phyloP scores from a whole-genome alignment of 352 stramenopile genomes.

The Thalassiosira oceanica region DNA sequence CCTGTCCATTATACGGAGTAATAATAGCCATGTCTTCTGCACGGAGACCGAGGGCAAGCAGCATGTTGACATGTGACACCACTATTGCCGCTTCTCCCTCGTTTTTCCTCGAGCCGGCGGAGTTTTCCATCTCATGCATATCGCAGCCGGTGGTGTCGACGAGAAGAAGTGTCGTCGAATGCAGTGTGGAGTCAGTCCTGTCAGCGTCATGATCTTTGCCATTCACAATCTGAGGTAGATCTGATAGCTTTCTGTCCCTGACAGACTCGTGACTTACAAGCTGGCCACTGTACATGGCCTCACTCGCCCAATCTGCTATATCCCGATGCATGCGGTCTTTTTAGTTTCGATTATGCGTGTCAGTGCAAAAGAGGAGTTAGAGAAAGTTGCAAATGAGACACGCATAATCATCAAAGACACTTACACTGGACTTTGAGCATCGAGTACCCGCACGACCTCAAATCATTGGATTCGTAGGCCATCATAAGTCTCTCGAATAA shows the following conservation, averaged over 20 bases:
- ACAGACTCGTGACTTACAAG: conserved; percentile 81
- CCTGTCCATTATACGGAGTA: conserved; percentile 92
- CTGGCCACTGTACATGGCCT: conserved; percentile 90
- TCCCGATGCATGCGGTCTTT: conserved; percentile 95
- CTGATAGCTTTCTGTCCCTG: conserved; percentile 80
- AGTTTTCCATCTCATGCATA: conserved; percentile 84
- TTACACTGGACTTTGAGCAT: conserved; percentile 97
- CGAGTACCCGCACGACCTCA: conserved; percentile 59
- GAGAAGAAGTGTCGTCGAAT: conserved; percentile 79
- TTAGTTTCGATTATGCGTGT: too few species aligned
- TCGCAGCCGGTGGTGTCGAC: conserved; percentile 93
- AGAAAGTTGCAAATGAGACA: too few species aligned
- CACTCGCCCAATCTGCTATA: conserved; percentile 94
- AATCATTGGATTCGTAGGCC: conserved; percentile 32
- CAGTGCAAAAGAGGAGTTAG: too few species aligned
- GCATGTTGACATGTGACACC: conserved; percentile 83
- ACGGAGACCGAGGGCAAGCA: conserved; percentile 86
- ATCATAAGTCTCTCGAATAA: conserved; percentile 94
- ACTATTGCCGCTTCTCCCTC: conserved; percentile 75
- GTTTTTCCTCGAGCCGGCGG: conserved; percentile 74
- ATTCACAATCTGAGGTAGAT: conserved; percentile 80
- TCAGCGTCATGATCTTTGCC: conserved; percentile 1
- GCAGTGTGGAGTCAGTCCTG: background rate
- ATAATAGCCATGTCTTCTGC: conserved; percentile 94
- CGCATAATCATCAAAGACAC: too few species aligned